Conservation (phyloP, 2,329 filamentous ascomycete genomes). For the Verticillium longisporum region DNA sequence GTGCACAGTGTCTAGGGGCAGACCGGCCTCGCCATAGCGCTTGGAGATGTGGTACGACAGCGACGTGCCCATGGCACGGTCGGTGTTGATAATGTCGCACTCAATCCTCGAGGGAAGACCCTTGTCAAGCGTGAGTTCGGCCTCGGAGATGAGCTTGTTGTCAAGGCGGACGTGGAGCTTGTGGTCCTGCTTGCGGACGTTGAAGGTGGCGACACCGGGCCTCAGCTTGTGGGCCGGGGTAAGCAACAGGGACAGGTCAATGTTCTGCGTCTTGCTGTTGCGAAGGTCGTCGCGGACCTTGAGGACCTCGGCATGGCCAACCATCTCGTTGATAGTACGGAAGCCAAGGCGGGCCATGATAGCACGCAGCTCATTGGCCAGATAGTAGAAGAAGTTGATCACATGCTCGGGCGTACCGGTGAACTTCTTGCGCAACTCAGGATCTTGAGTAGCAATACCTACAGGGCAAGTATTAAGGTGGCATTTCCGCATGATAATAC, state of each 20-base stretch:
- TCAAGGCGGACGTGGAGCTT: slow-evolving; percentile 87
- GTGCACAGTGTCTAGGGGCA: slow-evolving; percentile 90
- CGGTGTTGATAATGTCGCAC: slow-evolving; percentile 94
- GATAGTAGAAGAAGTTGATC: slow-evolving; percentile 98
- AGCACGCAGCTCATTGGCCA: slow-evolving; percentile 89
- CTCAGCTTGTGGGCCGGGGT: slow-evolving; percentile 94
- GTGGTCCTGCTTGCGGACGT: slow-evolving; percentile 96
- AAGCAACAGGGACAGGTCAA: slow-evolving; percentile 85
- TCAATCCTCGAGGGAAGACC: slow-evolving; percentile 88
- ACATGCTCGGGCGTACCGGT: slow-evolving; percentile 89
- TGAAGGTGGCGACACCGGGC: slow-evolving; percentile 92
- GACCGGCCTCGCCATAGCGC: slow-evolving; percentile 79
- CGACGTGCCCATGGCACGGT: slow-evolving; percentile 87
- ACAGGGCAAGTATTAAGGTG: slow-evolving; percentile 72
- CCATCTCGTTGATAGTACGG: slow-evolving; percentile 96
- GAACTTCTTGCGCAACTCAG: slow-evolving; percentile 91
- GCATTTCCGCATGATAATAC: slow-evolving; percentile 87
- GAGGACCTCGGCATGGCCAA: slow-evolving; percentile 82
- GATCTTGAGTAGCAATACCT: slow-evolving; percentile 92
- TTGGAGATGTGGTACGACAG: slow-evolving; percentile 95
- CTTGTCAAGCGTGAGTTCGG: slow-evolving; percentile 90
- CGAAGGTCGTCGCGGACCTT: slow-evolving; percentile 83
- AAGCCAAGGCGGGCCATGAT: slow-evolving; percentile 96
- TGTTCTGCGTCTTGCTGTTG: slow-evolving; percentile 83
- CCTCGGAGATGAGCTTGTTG: slow-evolving; percentile 95